Base-by-base conservation (phyloP, 306 rosid species). In the Senna tora region DNA sequence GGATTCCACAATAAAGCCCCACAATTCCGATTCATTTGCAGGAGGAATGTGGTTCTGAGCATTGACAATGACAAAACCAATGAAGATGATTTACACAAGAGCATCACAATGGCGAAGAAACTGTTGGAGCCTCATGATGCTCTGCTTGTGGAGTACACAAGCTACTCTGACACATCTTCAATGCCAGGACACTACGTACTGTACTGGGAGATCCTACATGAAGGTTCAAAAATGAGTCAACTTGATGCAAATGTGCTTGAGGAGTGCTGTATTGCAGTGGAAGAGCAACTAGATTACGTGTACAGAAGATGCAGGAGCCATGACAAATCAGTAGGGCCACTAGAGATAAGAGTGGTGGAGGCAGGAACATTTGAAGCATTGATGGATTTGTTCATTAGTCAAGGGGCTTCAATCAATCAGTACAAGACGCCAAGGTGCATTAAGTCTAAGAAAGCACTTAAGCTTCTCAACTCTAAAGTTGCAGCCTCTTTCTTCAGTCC, bases 391-490 rank as follows among this genome's bases (percentile, higher is more conserved):
- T 85, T 77, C 74, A 90, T 93, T 15, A 65, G 33, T 36, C 88
- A 88, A 79, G 98, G 98, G 0, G 90, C 87, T 34, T 93, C 98
- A 22, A 88, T 93, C 52, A 93, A 93, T 78, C 98, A 90, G 80
- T 90, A 93, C n/a, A 90, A 93, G 58, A 93, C 98, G 4, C 96
- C 98, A 1, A 85, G 98, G 83, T 87, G 96, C 77, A 74, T 93
- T 71, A 83, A 87, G 75, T 90, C 96, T 56, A 83, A 65, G 73
- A 75, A 66, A 64, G 98, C 90, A 66, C 84, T 90, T 38, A 81
- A 85, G 78, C 64, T 90, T 53, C 96, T 90, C 20, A 79, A 88
- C 5, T 85, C 96, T 20, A 84, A 73, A 32, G 92, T 88, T 53
- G 41, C 59, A 58, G 88, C 87, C 0, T 84, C 87, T 12, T 88